phyloP scores from a whole-genome alignment of 2,329 filamentous ascomycete genomes.

The Phaeosphaeria sp. region DNA sequence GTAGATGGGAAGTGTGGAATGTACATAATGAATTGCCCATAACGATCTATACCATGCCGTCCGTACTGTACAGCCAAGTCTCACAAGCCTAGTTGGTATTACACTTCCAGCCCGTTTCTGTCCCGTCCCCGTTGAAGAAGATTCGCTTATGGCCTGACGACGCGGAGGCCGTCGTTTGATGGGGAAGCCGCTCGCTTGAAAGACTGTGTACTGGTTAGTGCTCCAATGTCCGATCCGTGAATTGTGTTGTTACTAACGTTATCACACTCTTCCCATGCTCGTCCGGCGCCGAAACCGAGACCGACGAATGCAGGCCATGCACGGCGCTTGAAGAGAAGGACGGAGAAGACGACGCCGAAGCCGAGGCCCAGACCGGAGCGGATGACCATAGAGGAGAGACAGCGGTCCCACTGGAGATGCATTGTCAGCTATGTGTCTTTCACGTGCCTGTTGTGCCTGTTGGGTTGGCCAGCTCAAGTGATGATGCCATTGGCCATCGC shows the following conservation, averaged over 20 bases:
- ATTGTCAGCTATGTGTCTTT: neutral
- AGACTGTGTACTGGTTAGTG: conserved; percentile 46
- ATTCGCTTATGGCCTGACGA: conserved; percentile 52
- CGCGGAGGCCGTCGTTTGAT: conserved; percentile 57
- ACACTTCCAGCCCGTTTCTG: conserved; percentile 15
- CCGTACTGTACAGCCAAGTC: conserved; percentile 46
- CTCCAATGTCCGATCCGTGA: neutral
- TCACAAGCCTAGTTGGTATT: conserved; percentile 26
- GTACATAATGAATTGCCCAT: conserved; percentile 38
- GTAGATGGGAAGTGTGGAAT: conserved; percentile 15
- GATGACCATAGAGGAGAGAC: conserved; percentile 96
- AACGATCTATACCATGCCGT: conserved; percentile 40
- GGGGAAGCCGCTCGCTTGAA: conserved; percentile 59
- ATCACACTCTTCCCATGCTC: conserved; percentile 99
- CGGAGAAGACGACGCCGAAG: conserved; percentile 98
- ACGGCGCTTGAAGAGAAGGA: conserved; percentile 96
- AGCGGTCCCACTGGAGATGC: conserved; percentile 87
- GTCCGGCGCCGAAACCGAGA: conserved; percentile 91
- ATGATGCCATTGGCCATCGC: neutral
- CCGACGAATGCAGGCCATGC: conserved; percentile 97
- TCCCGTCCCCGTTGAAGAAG: neutral
- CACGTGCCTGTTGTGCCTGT: neutral
- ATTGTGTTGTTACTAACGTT: conserved; percentile 56
- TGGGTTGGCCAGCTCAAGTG: neutral
- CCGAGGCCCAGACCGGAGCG: conserved; percentile 94